Conservation (phyloP, 805 yeast species). For the Kockiozyma suomiensis region DNA sequence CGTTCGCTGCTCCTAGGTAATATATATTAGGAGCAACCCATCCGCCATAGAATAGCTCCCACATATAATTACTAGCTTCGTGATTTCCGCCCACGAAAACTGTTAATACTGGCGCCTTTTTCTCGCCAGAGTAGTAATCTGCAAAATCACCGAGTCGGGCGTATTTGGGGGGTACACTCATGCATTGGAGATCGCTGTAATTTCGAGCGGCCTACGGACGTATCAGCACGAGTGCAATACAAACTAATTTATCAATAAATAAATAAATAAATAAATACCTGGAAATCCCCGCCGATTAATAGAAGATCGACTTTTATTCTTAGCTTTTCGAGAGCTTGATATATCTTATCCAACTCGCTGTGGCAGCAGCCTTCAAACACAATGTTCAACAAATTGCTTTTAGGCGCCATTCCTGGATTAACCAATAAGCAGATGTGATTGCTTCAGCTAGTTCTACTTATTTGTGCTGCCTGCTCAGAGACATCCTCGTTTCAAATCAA, state of each 20-base stretch:
- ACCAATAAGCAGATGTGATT: too few species aligned
- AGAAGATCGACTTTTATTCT: constrained; percentile 55
- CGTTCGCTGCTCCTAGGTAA: constrained; percentile 77
- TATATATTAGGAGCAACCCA: constrained; percentile 90
- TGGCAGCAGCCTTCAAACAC: constrained; percentile 93
- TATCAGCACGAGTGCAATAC: too few species aligned
- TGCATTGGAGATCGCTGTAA: constrained; percentile 61
- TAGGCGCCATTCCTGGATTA: background rate
- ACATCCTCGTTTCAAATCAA: too few species aligned
- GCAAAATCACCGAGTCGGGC: constrained; percentile 76
- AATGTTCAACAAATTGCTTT: constrained; percentile 41
- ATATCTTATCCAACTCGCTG: constrained; percentile 70
- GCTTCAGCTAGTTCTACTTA: too few species aligned
- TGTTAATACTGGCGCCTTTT: constrained; percentile 72
- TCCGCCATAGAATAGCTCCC: constrained; percentile 80
- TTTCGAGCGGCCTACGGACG: constrained; percentile 75
- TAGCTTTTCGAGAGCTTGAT: constrained; percentile 42
- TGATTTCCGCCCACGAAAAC: constrained; percentile 94
- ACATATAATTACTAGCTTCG: constrained; percentile 78
- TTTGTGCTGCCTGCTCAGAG: too few species aligned
- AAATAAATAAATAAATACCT: constrained; percentile 17
- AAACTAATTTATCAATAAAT: too few species aligned
- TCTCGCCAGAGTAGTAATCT: constrained; percentile 62
- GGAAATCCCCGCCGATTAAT: constrained; percentile 85
- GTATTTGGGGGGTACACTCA: constrained; percentile 81